Conservation (phyloP, 495 filamentous ascomycete species). For the Amorphotheca resinae region DNA sequence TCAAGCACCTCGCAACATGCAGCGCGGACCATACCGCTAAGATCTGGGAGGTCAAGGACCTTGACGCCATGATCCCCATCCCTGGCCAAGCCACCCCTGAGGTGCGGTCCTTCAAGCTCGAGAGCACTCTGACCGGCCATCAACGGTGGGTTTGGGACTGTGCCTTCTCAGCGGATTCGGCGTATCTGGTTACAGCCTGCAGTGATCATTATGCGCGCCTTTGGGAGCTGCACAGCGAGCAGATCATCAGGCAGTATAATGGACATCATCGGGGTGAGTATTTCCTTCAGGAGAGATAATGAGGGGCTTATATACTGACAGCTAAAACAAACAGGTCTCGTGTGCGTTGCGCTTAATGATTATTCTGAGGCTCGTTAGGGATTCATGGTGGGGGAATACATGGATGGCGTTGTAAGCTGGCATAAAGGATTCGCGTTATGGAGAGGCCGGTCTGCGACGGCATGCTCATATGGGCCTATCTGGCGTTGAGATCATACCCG, state of each 20-base stretch:
- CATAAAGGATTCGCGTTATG: neutral
- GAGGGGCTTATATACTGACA: neutral
- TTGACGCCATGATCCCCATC: constrained; percentile 21
- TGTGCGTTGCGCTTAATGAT: constrained; percentile 95
- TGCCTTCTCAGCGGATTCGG: constrained; percentile 91
- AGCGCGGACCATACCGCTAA: constrained; percentile 96
- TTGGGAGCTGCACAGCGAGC: constrained; percentile 78
- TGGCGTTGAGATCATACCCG: neutral
- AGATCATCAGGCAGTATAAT: constrained; percentile 94
- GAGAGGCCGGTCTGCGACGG: neutral
- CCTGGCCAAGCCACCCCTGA: constrained; percentile 9
- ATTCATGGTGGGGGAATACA: neutral
- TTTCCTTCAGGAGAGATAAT: neutral
- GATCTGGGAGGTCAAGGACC: constrained; percentile 80
- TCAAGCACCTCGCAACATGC: constrained; percentile 94
- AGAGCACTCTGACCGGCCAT: constrained; percentile 84
- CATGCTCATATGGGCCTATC: neutral
- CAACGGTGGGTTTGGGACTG: constrained; percentile 99
- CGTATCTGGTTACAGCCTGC: constrained; percentile 95
- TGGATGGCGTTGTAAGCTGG: neutral
- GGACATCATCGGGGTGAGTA: constrained; percentile 82
- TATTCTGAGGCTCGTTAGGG: constrained; percentile 62
- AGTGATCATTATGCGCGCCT: constrained; percentile 94
- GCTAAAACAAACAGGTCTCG: constrained; percentile 20
- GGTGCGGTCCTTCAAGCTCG: constrained; percentile 52